These are phyloP conservation scores for Acidiella bohemica DNA, from an alignment of 495 filamentous ascomycete species.

Conservation along the genomic window DNA sequence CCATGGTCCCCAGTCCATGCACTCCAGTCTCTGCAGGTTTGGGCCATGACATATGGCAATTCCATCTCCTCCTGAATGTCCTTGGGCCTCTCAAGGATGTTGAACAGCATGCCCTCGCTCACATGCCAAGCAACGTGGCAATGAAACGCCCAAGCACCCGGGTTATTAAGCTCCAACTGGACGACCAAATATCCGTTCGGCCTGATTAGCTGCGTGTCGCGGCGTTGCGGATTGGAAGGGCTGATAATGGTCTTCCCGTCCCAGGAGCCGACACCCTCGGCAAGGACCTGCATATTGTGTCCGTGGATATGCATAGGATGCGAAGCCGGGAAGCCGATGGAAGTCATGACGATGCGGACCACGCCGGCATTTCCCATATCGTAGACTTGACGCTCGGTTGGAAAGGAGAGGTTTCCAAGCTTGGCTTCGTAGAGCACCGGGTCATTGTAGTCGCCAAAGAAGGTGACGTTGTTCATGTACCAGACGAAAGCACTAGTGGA, in stretches of 20 bases:
- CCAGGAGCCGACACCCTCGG: constrained; percentile 36
- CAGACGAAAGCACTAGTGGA: constrained; percentile 2
- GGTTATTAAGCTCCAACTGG: constrained; percentile 18
- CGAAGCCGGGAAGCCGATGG: constrained; percentile 2
- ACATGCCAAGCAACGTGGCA: constrained; percentile 23
- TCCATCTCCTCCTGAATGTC: constrained; percentile 8
- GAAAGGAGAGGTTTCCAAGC: constrained; percentile 32
- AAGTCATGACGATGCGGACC: constrained; percentile 27
- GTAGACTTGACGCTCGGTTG: constrained; percentile 36
- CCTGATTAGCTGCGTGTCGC: constrained; percentile 39
- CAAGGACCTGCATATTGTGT: constrained; percentile 39
- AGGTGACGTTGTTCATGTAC: constrained; percentile 39
- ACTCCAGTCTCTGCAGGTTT: constrained; percentile 20
- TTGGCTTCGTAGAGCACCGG: constrained; percentile 42
- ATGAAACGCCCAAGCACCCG: constrained; percentile 20
- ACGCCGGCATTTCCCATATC: constrained; percentile 41
- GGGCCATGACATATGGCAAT: constrained; percentile 13
- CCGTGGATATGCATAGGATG: constrained; percentile 7
- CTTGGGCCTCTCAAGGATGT: constrained; percentile 12
- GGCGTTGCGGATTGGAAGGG: constrained; percentile 37
- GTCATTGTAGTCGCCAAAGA: constrained; percentile 46
- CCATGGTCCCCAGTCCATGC: constrained; percentile 12
- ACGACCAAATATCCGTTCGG: constrained; percentile 23
- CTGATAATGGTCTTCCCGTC: constrained; percentile 31
- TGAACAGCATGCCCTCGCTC: constrained; percentile 14